Evolutionary conservation across 495 filamentous ascomycete species (phyloP), one percentile per base, ranked within the genome.

Genomic region (Hyaloscypha hepaticicola): DNA sequence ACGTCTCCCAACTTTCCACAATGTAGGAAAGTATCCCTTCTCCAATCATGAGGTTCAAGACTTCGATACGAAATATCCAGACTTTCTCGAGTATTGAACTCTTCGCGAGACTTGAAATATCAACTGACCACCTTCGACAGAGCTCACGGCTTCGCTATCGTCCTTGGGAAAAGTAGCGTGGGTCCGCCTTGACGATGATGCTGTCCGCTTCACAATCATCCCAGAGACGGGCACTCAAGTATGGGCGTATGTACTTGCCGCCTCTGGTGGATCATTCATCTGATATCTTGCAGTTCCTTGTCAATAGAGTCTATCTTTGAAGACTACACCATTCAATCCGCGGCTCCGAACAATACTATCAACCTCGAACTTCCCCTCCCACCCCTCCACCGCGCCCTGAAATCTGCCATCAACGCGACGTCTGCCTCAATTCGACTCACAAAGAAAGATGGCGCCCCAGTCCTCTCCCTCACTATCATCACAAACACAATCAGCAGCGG

Each of bases 141-240:
- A 96, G 76, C 81, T 99, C 65, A 87, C 87, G 3, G 89, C 90
- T 8, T 96, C 93, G 5, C 82, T 98, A 61, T 87, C 87, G 56
- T 93, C 92, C 7, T 80, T 98, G 34, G 92, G 93, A 61, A 94
- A 95, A 74, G 85, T 96, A 68, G 95, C 93, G 48, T 98, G 96
- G 95, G 82, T 98, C 55, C 90, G 92, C 51, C 87, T 99, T 27
- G 90, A 93, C 76, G 81, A 91, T 74, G 86, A 93, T 57, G 86
- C 88, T 24, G 84, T 96, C 62, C 92, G 92, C 68, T 96, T 99
- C 79, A 97, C 96, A 61, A 89, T 96, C 72, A 93, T 97, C 66
- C 92, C 93, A 6, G 93, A 97, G 68, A 87, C 89, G 70, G 92
- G 95, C 25, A 92, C 92, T 12, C 93, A 97, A 82, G 95, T 98